Percentiles rank a stretch among this genome's conserved stretches.
phyloP scores from a whole-genome alignment of 306 rosid genomes.

The Urtica urens region DNA sequence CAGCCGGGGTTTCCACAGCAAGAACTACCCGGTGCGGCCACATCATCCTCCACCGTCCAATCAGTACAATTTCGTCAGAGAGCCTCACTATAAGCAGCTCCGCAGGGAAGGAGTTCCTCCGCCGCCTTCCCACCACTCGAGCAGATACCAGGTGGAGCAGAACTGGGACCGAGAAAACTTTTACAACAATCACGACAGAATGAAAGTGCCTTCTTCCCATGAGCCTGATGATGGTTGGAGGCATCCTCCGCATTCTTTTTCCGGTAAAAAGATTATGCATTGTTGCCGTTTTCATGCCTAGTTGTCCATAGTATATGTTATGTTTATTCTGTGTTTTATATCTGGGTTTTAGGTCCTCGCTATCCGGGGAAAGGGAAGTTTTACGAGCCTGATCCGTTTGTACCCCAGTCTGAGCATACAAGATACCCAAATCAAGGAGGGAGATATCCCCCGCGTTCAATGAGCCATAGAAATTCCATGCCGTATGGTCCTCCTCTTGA shows the following conservation, averaged over 20 bases:
- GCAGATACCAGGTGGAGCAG: conserved; percentile 40
- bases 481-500: conserved; percentile 72
- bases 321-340: conserved; percentile 12
- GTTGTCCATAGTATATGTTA: conserved; percentile 6
- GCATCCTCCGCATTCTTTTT: conserved; percentile 35
- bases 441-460: conserved; percentile 66
- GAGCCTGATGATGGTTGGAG: conserved; percentile 66
- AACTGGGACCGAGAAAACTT: conserved; percentile 65
- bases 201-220: conserved; percentile 48
- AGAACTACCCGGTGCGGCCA: conserved; percentile 53
- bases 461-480: conserved; percentile 50
- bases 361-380: conserved; percentile 47
- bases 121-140: conserved; percentile 50
- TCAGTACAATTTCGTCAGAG: conserved; percentile 72
- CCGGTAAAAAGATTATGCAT: conserved; percentile 33
- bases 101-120: conserved; percentile 48
- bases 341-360: conserved; percentile 38
- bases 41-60: conserved; percentile 61
- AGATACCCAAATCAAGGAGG: conserved; percentile 59
- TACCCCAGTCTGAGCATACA: conserved; percentile 63
- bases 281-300: background rate
- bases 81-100: conserved; percentile 45
- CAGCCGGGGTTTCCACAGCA: conserved; percentile 32
- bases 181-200: conserved; percentile 75
- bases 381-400: conserved; percentile 39